Conservation (phyloP, 176 grass and related monocot species). For the Bolboschoenus planiculmis region DNA sequence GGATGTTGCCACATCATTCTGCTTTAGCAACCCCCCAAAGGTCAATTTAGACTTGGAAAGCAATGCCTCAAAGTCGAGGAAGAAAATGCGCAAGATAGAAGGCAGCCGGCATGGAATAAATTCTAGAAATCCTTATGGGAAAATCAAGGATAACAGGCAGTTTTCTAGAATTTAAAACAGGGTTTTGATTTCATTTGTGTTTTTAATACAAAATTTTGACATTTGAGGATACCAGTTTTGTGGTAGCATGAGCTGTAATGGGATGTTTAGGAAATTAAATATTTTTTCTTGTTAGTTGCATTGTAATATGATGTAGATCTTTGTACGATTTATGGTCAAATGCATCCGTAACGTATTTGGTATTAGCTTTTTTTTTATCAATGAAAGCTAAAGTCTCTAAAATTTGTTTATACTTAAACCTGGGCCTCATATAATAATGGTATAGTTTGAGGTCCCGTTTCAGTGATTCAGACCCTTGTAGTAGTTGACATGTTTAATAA, state of each 20-base stretch:
- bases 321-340: neutral
- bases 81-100: slow-evolving; percentile 57
- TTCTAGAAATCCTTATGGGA: slow-evolving; percentile 64
- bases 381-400: neutral
- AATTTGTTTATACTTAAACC: neutral
- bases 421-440: neutral
- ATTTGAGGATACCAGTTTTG: neutral
- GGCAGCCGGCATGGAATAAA: slow-evolving; percentile 63
- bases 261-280: neutral
- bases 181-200: neutral
- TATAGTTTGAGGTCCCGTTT: neutral
- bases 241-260: neutral
- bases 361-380: no score
- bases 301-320: neutral
- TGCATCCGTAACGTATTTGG: neutral
- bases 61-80: slow-evolving; percentile 66
- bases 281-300: neutral
- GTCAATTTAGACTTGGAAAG: slow-evolving; percentile 79
- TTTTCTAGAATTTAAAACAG: slow-evolving; percentile 45
- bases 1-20: slow-evolving; percentile 80
- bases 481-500: neutral
- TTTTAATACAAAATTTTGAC: slow-evolving; percentile 2
- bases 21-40: slow-evolving; percentile 73
- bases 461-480: neutral
- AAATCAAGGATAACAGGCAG: slow-evolving; percentile 41